A percentile compares a stretch with the other conserved stretches of the same genome.
phyloP scores from a whole-genome alignment of 768 basidiomycete genomes.

The Boletus vermiculosoides region DNA sequence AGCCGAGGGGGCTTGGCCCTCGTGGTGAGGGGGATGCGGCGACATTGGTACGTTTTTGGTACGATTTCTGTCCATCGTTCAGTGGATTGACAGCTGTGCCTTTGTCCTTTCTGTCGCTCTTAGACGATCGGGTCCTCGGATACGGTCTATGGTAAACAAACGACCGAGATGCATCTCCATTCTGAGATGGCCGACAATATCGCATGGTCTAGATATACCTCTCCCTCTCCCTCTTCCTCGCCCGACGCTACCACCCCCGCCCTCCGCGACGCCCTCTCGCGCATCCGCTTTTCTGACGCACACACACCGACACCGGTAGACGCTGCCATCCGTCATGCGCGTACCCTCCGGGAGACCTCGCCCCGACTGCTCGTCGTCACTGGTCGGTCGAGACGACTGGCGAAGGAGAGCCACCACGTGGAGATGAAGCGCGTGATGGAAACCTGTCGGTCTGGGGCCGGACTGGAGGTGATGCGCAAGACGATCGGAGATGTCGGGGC shows the following conservation, averaged over 20 bases:
- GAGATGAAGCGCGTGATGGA: constrained; percentile 68
- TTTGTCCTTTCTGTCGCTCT: too few relatives aligned
- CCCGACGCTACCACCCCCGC: constrained; percentile 1
- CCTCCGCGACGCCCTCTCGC: constrained; percentile 41
- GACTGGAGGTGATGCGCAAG: constrained; percentile 49
- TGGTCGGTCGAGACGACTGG: constrained; percentile 74
- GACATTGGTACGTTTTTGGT: constrained; percentile 7
- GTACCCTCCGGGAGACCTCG: constrained; percentile 20
- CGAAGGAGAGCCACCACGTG: constrained; percentile 63
- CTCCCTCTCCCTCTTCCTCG: too few relatives aligned
- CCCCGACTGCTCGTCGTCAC: constrained; percentile 58
- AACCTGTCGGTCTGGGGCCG: constrained; percentile 27
- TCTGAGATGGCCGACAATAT: constrained; percentile 86
- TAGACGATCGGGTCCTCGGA: constrained; percentile 51
- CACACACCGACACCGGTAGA: constrained; percentile 60
- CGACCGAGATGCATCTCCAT: constrained; percentile 64
- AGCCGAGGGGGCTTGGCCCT: neutral
- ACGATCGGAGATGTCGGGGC: constrained; percentile 87
- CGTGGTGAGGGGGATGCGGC: neutral
- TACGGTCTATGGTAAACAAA: constrained; percentile 65
- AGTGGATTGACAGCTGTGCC: neutral
- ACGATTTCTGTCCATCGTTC: neutral
- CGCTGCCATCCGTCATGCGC: constrained; percentile 47
- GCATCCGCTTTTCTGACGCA: constrained; percentile 63
- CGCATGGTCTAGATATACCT: constrained; percentile 59